A percentile compares a stretch with the other conserved stretches of the same genome.
phyloP scores from a whole-genome alignment of 2,329 filamentous ascomycete genomes.

The Penicillium sp. region DNA sequence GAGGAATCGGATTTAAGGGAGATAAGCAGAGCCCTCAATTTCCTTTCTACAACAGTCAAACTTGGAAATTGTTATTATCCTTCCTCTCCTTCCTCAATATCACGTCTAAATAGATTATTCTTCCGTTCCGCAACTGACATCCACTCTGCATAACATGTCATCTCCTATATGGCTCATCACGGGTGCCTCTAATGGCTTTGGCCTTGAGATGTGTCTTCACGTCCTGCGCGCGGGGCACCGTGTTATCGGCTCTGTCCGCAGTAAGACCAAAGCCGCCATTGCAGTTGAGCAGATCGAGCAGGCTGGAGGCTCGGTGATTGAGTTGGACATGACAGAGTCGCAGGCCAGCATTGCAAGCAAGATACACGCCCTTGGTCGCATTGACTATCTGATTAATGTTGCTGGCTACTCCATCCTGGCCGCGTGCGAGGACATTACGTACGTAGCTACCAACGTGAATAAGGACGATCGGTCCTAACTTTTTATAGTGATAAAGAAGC shows the following conservation, averaged over 20 bases:
- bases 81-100: too few species aligned
- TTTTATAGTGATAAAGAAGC: background rate
- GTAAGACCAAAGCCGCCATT: background rate
- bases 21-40: too few species aligned
- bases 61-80: too few species aligned
- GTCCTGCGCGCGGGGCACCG: background rate
- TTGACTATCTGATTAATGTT: background rate
- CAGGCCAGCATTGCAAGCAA: background rate
- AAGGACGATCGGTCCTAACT: background rate
- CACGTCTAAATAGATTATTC: background rate
- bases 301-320: background rate
- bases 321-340: background rate
- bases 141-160: background rate
- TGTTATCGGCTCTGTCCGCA: background rate
- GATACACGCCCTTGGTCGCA: background rate
- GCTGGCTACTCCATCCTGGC: background rate
- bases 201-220: background rate
- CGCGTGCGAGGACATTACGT: background rate
- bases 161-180: background rate
- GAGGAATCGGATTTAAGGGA: too few species aligned
- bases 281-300: background rate
- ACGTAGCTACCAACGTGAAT: background rate
- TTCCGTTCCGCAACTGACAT: background rate
- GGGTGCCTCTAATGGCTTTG: background rate
- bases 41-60: too few species aligned